Conservation (phyloP, 805 yeast species). For the Isabelozyma gotoi region DNA sequence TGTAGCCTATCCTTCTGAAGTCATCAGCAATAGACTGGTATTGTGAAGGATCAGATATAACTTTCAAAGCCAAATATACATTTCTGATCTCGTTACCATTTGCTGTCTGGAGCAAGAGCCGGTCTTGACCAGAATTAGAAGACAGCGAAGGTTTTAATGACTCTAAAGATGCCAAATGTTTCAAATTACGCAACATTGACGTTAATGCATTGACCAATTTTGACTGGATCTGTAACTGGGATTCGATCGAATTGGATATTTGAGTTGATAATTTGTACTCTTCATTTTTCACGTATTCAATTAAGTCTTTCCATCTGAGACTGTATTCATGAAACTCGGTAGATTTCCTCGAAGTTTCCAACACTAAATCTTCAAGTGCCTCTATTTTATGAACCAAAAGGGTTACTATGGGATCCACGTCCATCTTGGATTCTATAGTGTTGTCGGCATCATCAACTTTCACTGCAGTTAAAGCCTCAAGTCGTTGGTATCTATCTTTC, state of each 20-base stretch:
- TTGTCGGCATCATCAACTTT: conserved; percentile 33
- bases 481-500: neutral
- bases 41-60: conserved; percentile 7
- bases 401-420: conserved; percentile 31
- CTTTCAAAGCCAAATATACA: conserved; percentile 10
- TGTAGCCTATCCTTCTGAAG: conserved; percentile 3
- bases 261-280: conserved; percentile 22
- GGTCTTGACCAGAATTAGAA: neutral
- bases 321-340: conserved; percentile 26
- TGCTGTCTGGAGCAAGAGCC: conserved; percentile 3
- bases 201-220: neutral
- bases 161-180: neutral
- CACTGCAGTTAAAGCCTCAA: neutral
- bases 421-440: conserved; percentile 31
- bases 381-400: conserved; percentile 27
- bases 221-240: conserved; percentile 1
- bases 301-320: conserved; percentile 26
- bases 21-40: conserved; percentile 1
- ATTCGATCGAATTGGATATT: conserved; percentile 8
- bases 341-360: conserved; percentile 23
- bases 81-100: conserved; percentile 23
- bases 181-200: conserved; percentile 1
- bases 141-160: conserved; percentile 1
- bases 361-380: conserved; percentile 24
- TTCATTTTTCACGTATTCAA: conserved; percentile 17